Percentiles rank a stretch among this genome's conserved stretches.
Conservation (phyloP, 768 basidiomycete genomes). For the Mycena venus region DNA sequence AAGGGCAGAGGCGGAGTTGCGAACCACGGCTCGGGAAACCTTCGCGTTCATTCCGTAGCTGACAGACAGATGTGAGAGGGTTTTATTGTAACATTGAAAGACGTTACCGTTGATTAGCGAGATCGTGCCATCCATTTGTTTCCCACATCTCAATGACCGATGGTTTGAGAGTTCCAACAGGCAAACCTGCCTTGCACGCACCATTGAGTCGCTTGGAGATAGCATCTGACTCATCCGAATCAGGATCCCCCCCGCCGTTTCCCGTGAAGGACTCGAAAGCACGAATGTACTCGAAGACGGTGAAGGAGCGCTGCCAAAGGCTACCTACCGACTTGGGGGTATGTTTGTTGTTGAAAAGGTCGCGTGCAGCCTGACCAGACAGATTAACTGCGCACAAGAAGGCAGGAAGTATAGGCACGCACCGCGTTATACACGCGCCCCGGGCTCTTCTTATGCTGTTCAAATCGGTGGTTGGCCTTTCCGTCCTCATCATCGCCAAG, state of each 20-base stretch:
- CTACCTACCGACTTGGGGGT: not conserved
- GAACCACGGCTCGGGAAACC: not conserved
- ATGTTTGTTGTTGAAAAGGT: not conserved
- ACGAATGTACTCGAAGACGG: not conserved
- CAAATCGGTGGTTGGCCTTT: slow-evolving; percentile 8
- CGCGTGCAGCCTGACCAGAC: not conserved
- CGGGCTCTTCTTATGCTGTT: too few species aligned
- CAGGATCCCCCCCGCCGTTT: slow-evolving; percentile 16
- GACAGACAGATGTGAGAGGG: not conserved
- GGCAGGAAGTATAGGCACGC: not conserved
- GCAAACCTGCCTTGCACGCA: not conserved
- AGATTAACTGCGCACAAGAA: too few species aligned
- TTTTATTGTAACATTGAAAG: too few species aligned
- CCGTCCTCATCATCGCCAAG: not conserved
- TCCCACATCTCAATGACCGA: not conserved
- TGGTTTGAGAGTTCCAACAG: not conserved
- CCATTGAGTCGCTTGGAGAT: not conserved
- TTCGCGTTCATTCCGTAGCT: not conserved
- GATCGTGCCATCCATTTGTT: not conserved
- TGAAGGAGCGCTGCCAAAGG: not conserved
- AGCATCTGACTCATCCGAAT: slow-evolving; percentile 1
- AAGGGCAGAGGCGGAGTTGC: not conserved
- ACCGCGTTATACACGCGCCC: slow-evolving; percentile 6
- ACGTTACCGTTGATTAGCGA: slow-evolving; percentile 1
- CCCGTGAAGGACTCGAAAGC: slow-evolving; percentile 17